phyloP scores from a whole-genome alignment of 2,329 filamentous ascomycete species.

The Aspergillus versicolor region DNA sequence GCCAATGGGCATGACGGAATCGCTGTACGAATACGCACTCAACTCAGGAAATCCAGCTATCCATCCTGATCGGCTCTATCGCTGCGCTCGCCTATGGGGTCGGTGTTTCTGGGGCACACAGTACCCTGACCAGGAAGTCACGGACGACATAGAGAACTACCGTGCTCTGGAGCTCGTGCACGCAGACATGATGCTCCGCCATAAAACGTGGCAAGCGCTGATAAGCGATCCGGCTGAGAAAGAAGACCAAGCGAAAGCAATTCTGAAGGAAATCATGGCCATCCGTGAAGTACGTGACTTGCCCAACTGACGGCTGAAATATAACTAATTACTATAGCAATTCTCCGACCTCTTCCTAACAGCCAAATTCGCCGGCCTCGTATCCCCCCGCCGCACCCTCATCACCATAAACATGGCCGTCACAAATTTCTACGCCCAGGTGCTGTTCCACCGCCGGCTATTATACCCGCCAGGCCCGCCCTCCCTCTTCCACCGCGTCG shows the following conservation, averaged over 20 bases:
- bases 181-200: slow-evolving; percentile 26
- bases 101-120: slow-evolving; percentile 37
- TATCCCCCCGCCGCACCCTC: slow-evolving; percentile 33
- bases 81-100: slow-evolving; percentile 35
- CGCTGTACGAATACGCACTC: slow-evolving; percentile 34
- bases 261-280: slow-evolving; percentile 26
- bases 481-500: slow-evolving; percentile 26
- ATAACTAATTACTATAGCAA: slow-evolving; percentile 23
- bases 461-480: slow-evolving; percentile 24
- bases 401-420: slow-evolving; percentile 38
- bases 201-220: slow-evolving; percentile 31
- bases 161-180: slow-evolving; percentile 35
- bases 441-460: slow-evolving; percentile 33
- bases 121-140: slow-evolving; percentile 37
- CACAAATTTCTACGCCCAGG: slow-evolving; percentile 33
- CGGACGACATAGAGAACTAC: slow-evolving; percentile 42
- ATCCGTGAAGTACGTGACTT: slow-evolving; percentile 25
- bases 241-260: slow-evolving; percentile 18
- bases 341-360: slow-evolving; percentile 39
- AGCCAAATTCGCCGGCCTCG: slow-evolving; percentile 29
- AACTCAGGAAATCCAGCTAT: slow-evolving; percentile 31
- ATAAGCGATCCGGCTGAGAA: slow-evolving; percentile 19
- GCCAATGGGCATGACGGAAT: slow-evolving; percentile 30
- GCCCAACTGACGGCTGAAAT: neutral
- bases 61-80: slow-evolving; percentile 34